Conservation (phyloP, 1,284 basidiomycete species). For the Uromyces viciae-fabae region DNA sequence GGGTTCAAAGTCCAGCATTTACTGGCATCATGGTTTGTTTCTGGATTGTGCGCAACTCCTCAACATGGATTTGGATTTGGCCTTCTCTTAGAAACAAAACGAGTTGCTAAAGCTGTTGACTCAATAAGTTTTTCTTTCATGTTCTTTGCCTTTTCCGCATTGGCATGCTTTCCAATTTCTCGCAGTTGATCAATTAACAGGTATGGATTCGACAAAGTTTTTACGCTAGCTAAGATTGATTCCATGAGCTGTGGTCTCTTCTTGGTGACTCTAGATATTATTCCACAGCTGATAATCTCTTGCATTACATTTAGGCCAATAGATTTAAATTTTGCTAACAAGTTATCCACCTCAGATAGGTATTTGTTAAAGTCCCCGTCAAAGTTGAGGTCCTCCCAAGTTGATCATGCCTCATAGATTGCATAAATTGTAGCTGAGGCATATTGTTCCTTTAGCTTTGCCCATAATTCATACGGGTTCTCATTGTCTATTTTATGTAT, state of each 20-base stretch:
- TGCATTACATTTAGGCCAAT: background rate
- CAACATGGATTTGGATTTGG: background rate
- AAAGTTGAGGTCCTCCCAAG: background rate
- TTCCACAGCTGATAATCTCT: background rate
- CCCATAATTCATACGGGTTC: background rate
- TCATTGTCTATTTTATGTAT: too few relatives aligned
- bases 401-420: background rate
- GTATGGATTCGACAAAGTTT: background rate
- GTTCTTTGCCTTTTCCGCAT: background rate
- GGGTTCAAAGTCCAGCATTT: background rate
- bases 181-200: background rate
- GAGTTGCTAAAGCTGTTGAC: background rate
- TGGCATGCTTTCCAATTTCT: background rate
- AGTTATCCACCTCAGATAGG: background rate
- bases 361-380: background rate
- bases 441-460: background rate
- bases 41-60: background rate
- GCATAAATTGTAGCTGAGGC: background rate
- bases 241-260: background rate
- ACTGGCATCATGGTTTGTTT: background rate
- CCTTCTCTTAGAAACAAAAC: background rate
- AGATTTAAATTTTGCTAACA: background rate
- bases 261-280: background rate
- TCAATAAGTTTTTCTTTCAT: background rate
- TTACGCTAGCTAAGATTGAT: background rate